Evolutionary conservation across 441 rosid species (phyloP), one percentile per base, ranked within the genome.

Genomic region (Erodium moschatum): DNA sequence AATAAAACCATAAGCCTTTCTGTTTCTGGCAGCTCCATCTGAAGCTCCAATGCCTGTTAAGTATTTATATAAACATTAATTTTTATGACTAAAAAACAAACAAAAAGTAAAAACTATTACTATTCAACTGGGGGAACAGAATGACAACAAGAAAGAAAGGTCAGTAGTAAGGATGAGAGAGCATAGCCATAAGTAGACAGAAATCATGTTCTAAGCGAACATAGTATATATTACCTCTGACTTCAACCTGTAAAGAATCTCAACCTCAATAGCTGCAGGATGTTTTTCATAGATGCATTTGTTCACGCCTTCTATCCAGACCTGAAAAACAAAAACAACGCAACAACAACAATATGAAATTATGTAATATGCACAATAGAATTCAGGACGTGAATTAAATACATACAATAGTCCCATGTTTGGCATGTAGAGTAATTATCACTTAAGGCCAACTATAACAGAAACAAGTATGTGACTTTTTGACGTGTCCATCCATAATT

Each of bases 41-140:
- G 85, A 84, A 94, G 94, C 84, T 89, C 89, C 70, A 74, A 54
- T 64, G 88, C 82, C 97, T 91, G 73, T 74, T 46, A 68, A n/a
- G n/a, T n/a, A n/a, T n/a, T n/a, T 69, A 65, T 69, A 80, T 40
- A 69, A 69, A 67, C 21, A 62, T 61, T 56, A 35, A 44, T 58
- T 33, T 52, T 12, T 24, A 65, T n/a, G 10, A 66, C 33, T 12
- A 16, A 29, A 6, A n/a, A n/a, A 24, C 24, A 40, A 52, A 72
- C 52, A 65, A 35, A 65, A 65, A 65, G 21, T 18, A 10, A 0
- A 64, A 64, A 16, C 11, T 31, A 29, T 13, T 31, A 35, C 8
- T 33, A n/a, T 38, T 20, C 5, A 16, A 35, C 50, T 40, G 9
- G 50, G 24, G 29, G 13, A 44, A 40, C 50, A 68, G 77, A 58